Base-by-base conservation (phyloP, 2,329 filamentous ascomycete genomes). In the Stagonosporopsis chrysanthemi region DNA sequence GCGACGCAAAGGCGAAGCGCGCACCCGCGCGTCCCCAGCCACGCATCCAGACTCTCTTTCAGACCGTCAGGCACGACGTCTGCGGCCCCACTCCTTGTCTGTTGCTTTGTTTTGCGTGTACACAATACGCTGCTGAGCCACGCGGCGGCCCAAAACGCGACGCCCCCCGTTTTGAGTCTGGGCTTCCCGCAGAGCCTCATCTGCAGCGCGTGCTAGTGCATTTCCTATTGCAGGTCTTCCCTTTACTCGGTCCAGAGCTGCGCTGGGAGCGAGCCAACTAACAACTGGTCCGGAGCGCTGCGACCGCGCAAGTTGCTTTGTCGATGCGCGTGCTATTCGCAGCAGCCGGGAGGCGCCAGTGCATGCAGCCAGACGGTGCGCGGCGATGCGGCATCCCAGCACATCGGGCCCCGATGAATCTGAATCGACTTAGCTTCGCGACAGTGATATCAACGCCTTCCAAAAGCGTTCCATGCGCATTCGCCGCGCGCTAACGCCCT, bases 141-240 rank as follows among this genome's bases (percentile, higher is more conserved):
- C 49, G 19, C 17, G n/a, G 17, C 41, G 24, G 31, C 45, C 29
- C 7, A 31, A 36, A 26, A n/a, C 12, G 22, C 22, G 12, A 35
- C 22, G 11, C 11, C 11, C 23, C 47, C 54, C 43, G 38, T 49
- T 58, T 26, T 50, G 50, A 19, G 55, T 42, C 55, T 58, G 50
- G 50, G 22, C 45, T 53, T 58, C 55, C 55, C 55, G 55, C 55
- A 58, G 55, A 58, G 55, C 55, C 55, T 58, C 55, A 53, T 53
- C 55, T 58, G 55, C 55, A 35, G 22, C 55, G 50, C 40, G 42
- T 58, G 55, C 55, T 58, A 58, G 55, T 58, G n/a, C 45, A 39
- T 53, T 58, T 45, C 55, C 55, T 31, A 33, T 45, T 53, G 17
- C 49, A 28, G 45, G 28, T 29, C 19, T 2, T 24, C n/a, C 28